Evolutionary conservation across 1,139 yeast species (phyloP).

Genomic region (Saccharomyces hybrid): DNA sequence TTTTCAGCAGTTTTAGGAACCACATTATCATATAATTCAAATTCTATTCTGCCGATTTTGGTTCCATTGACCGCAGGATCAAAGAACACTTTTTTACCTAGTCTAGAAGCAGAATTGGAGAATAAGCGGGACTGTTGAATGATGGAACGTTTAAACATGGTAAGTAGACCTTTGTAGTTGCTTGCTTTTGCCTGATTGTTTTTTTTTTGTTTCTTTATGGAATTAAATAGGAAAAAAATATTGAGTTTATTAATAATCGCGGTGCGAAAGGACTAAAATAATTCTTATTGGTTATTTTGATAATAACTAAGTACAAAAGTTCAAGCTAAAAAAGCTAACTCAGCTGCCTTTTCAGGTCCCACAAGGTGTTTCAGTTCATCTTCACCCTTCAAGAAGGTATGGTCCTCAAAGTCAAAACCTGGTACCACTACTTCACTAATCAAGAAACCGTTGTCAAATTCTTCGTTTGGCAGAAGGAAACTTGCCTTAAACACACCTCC

Average conservation of each 20-base stretch:
- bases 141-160: constrained; percentile 11
- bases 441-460: constrained; percentile 35
- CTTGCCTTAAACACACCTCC: constrained; percentile 48
- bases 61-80: constrained; percentile 79
- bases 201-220: neutral
- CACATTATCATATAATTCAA: constrained; percentile 80
- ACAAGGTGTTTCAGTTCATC: constrained; percentile 32
- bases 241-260: neutral
- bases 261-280: neutral
- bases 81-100: constrained; percentile 63
- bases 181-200: neutral
- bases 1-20: constrained; percentile 93
- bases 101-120: constrained; percentile 23
- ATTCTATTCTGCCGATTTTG: constrained; percentile 60
- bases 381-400: constrained; percentile 34
- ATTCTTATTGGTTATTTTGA: neutral
- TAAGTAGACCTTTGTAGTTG: neutral
- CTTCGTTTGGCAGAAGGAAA: constrained; percentile 36
- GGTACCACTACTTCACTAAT: constrained; percentile 50
- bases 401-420: constrained; percentile 47
- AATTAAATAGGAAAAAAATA: neutral
- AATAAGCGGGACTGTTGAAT: constrained; percentile 19
- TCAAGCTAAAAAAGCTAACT: constrained; percentile 28
- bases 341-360: constrained; percentile 33
- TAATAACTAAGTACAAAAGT: neutral